Conservation (phyloP, 306 rosid genomes). For the Gillenia trifoliata region DNA sequence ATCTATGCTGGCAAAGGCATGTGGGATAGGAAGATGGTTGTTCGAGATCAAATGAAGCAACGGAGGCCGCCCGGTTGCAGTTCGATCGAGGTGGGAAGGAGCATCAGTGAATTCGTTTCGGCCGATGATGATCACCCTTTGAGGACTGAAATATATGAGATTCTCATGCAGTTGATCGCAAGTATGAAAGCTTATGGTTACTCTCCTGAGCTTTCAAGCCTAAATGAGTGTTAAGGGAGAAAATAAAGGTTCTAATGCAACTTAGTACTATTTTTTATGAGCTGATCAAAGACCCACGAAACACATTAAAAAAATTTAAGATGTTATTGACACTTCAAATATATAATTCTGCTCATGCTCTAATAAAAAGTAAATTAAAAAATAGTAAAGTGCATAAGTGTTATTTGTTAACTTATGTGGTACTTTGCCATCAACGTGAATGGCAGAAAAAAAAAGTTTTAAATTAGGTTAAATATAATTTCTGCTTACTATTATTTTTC, state of each 20-base stretch:
- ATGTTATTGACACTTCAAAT: too few species aligned
- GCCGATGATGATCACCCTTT: constrained; percentile 26
- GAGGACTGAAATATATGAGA: constrained; percentile 29
- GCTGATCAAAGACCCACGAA: too few species aligned
- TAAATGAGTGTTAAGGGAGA: constrained; percentile 11
- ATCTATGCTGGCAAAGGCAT: constrained; percentile 50
- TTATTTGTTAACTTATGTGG: too few species aligned
- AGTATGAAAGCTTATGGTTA: constrained; percentile 21
- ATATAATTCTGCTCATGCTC: too few species aligned
- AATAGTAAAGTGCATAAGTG: too few species aligned
- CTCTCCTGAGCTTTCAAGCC: constrained; percentile 15
- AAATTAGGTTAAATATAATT: too few species aligned
- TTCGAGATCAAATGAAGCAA: constrained; percentile 36
- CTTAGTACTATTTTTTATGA: not conserved
- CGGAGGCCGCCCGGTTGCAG: constrained; percentile 38
- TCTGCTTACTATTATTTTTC: too few species aligned
- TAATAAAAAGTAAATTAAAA: too few species aligned
- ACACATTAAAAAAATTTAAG: too few species aligned
- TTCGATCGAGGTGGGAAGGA: constrained; percentile 41
- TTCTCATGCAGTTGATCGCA: constrained; percentile 28
- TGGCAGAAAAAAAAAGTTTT: too few species aligned
- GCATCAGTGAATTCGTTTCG: constrained; percentile 26
- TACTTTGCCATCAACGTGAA: too few species aligned
- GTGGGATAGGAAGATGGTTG: constrained; percentile 48
- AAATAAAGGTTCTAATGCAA: not conserved